phyloP scores from a whole-genome alignment of 768 basidiomycete species.

The Suillus plorans region DNA sequence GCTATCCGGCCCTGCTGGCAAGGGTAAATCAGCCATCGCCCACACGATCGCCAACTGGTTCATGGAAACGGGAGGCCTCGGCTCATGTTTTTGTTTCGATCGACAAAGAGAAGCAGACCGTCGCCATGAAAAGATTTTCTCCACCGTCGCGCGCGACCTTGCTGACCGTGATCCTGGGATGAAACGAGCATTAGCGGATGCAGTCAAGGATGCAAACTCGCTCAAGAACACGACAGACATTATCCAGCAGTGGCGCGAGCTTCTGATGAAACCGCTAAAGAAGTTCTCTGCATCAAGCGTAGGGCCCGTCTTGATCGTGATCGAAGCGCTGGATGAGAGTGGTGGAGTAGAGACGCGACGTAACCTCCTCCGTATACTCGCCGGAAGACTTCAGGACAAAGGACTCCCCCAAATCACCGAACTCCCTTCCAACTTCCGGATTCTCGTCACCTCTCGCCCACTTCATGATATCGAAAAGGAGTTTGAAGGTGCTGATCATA shows the following conservation, averaged over 20 bases:
- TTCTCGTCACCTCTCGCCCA: constrained; percentile 13
- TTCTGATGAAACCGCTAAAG: no score
- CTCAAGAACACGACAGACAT: no score
- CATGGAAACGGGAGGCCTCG: no score
- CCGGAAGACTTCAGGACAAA: neutral
- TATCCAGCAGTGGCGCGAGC: no score
- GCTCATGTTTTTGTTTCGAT: no score
- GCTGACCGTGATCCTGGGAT: constrained; percentile 1
- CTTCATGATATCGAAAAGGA: neutral
- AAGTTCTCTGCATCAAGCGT: no score
- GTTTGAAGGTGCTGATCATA: neutral
- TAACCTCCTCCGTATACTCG: constrained; percentile 21
- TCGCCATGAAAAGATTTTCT: constrained; percentile 1
- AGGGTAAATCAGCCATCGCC: no score
- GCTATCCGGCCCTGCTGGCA: neutral
- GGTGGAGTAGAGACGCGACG: constrained; percentile 10
- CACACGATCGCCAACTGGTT: no score
- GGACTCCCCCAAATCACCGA: neutral
- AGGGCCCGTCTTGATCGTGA: constrained; percentile 24
- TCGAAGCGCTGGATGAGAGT: constrained; percentile 24
- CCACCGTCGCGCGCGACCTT: neutral
- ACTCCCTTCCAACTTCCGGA: constrained; percentile 10
- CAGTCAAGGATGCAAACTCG: no score
- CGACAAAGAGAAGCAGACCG: no score
- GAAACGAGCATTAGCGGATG: neutral